These are phyloP conservation scores for Alternaria brassicae DNA, from an alignment of 2,329 filamentous ascomycete species.

Conservation along the genomic window DNA sequence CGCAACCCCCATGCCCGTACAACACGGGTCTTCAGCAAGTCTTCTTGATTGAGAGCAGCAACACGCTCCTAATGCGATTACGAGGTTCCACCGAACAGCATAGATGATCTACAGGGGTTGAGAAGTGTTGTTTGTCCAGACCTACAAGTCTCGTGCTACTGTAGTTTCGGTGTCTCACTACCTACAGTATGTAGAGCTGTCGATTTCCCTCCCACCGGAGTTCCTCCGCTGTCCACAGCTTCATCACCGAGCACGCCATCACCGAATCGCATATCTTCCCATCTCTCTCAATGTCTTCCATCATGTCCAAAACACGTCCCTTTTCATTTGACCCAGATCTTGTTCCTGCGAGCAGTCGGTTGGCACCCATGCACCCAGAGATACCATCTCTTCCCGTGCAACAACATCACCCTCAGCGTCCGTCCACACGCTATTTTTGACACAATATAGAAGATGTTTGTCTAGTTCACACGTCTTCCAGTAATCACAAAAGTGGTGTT, in stretches of 20 bases:
- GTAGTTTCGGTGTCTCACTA: background rate
- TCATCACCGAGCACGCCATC: slow-evolving; percentile 39
- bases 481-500: slow-evolving; percentile 9
- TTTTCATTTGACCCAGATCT: background rate
- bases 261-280: slow-evolving; percentile 28
- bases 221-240: slow-evolving; percentile 28
- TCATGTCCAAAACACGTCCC: slow-evolving; percentile 17
- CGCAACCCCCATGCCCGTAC: background rate
- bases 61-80: background rate
- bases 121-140: background rate
- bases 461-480: slow-evolving; percentile 24
- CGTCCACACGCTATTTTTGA: slow-evolving; percentile 28
- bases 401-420: slow-evolving; percentile 25
- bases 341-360: background rate
- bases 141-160: background rate
- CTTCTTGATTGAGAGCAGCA: too few species aligned
- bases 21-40: too few species aligned
- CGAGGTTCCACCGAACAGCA: background rate
- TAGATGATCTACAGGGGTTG: background rate
- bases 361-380: background rate
- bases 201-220: slow-evolving; percentile 22
- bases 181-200: too few species aligned
- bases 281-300: slow-evolving; percentile 11
- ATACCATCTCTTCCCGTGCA: slow-evolving; percentile 16
- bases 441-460: slow-evolving; percentile 28